A percentile compares a stretch with the other conserved stretches of the same genome.
Conservation (phyloP, 306 rosid genomes). For the Mimosa bimucronata region DNA sequence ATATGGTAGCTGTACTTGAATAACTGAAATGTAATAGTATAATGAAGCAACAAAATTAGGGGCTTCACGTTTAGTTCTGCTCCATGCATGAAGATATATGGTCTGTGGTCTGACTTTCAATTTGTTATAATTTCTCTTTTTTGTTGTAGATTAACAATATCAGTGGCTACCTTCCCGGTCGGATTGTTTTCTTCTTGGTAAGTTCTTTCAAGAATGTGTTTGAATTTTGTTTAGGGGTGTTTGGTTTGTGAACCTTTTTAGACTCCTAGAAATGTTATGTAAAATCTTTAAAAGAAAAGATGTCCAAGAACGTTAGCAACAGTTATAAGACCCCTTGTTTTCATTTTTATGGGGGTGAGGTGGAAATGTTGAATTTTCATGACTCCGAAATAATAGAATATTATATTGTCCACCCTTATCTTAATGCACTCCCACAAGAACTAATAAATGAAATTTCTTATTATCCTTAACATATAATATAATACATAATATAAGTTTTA, state of each 20-base stretch:
- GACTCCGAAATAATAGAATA: neutral
- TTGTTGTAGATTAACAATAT: conserved; percentile 85
- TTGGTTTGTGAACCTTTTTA: neutral
- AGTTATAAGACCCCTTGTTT: neutral
- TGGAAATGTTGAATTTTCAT: neutral
- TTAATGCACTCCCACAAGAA: neutral
- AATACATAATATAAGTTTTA: neutral
- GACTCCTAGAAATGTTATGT: neutral
- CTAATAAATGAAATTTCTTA: neutral
- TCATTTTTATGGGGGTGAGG: neutral
- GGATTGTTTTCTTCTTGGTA: conserved; percentile 97
- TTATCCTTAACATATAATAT: neutral
- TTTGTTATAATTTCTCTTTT: conserved; percentile 38
- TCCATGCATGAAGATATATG: conserved; percentile 19
- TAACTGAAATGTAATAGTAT: conserved; percentile 1
- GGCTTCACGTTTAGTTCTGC: conserved; percentile 22
- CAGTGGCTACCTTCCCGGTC: conserved; percentile 97
- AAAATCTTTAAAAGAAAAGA: neutral
- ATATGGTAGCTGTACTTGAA: conserved; percentile 13
- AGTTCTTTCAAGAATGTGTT: conserved; percentile 41
- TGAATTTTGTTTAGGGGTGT: conserved; percentile 18
- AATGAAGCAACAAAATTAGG: neutral
- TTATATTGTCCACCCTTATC: neutral
- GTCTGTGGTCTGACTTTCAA: conserved; percentile 25
- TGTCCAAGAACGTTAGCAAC: neutral